These are phyloP conservation scores for Ilyonectria robusta DNA, from an alignment of 2,329 filamentous ascomycete genomes.

Conservation along the genomic window DNA sequence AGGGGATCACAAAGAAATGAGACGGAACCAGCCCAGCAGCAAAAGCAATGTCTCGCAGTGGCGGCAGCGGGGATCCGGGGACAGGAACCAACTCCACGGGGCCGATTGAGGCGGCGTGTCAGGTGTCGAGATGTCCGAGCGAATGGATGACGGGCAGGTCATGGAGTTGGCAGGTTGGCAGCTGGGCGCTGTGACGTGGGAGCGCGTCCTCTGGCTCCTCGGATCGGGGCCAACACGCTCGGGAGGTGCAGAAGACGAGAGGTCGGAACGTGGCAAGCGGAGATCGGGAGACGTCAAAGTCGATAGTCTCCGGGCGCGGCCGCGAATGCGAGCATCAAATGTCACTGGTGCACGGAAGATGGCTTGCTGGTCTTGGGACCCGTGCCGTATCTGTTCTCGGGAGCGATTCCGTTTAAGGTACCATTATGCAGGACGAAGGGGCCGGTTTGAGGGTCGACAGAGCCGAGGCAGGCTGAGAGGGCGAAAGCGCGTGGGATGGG, in stretches of 20 bases:
- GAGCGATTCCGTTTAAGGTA: slow-evolving; percentile 47
- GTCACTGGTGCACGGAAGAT: background rate
- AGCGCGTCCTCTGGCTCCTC: background rate
- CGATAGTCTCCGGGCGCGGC: slow-evolving; percentile 22
- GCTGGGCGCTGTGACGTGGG: background rate
- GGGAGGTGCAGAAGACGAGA: background rate
- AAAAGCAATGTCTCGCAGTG: slow-evolving; percentile 6
- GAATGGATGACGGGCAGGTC: background rate
- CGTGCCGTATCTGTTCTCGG: slow-evolving; percentile 40
- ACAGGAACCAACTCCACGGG: slow-evolving; percentile 21
- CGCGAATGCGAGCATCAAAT: background rate
- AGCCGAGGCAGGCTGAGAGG: slow-evolving; percentile 24
- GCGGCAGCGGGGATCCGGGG: slow-evolving; percentile 8
- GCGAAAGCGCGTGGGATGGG: slow-evolving; percentile 18
- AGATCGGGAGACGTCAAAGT: slow-evolving; percentile 15
- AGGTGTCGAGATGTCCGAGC: background rate
- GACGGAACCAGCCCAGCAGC: slow-evolving; percentile 16
- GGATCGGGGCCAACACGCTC: background rate
- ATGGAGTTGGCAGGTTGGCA: background rate
- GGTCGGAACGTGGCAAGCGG: slow-evolving; percentile 15
- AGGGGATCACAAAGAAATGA: slow-evolving; percentile 18
- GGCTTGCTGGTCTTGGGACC: slow-evolving; percentile 23
- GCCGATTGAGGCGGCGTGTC: slow-evolving; percentile 4
- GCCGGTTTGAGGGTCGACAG: slow-evolving; percentile 21
- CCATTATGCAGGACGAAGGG: slow-evolving; percentile 34